phyloP scores from a whole-genome alignment of 208 protist genomes.

The Zelonia costaricensis region DNA sequence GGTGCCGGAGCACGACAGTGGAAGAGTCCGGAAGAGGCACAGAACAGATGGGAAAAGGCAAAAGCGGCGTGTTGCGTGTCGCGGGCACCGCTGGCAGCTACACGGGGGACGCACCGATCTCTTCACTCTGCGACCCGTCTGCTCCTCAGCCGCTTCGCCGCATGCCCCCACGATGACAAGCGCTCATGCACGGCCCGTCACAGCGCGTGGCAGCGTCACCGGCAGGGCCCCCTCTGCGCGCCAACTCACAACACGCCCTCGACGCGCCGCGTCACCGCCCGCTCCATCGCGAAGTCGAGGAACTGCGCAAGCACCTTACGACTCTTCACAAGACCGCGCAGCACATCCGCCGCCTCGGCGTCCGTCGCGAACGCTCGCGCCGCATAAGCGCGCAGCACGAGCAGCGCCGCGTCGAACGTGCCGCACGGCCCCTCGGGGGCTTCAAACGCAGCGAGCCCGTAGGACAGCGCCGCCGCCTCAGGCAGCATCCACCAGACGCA shows the following conservation, averaged over 20 bases:
- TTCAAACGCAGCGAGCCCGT: not conserved
- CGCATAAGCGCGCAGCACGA: conserved; percentile 23
- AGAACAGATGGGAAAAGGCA: too few species aligned
- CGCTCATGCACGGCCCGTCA: too few species aligned
- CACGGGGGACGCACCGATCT: too few species aligned
- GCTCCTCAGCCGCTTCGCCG: too few species aligned
- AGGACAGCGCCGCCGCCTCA: not conserved
- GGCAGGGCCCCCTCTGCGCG: not conserved
- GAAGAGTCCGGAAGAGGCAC: too few species aligned
- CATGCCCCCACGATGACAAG: too few species aligned
- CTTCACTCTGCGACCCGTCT: too few species aligned
- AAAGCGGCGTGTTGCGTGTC: too few species aligned
- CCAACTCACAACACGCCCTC: conserved; percentile 1
- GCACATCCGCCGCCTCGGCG: conserved; percentile 22
- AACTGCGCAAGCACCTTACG: conserved; percentile 25
- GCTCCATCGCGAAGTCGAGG: conserved; percentile 34
- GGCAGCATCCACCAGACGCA: conserved; percentile 2
- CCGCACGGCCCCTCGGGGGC: not conserved
- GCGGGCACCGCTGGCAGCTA: too few species aligned
- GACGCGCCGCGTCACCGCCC: conserved; percentile 19
- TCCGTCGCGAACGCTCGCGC: conserved; percentile 25
- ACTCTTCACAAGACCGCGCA: conserved; percentile 22
- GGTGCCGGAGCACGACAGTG: too few species aligned
- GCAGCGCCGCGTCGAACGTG: conserved; percentile 22
- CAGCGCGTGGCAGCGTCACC: too few species aligned